A percentile compares a stretch with the other conserved stretches of the same genome.
Conservation (phyloP, 192 early-diverging fungal genomes). For the Coemansia sp. region DNA sequence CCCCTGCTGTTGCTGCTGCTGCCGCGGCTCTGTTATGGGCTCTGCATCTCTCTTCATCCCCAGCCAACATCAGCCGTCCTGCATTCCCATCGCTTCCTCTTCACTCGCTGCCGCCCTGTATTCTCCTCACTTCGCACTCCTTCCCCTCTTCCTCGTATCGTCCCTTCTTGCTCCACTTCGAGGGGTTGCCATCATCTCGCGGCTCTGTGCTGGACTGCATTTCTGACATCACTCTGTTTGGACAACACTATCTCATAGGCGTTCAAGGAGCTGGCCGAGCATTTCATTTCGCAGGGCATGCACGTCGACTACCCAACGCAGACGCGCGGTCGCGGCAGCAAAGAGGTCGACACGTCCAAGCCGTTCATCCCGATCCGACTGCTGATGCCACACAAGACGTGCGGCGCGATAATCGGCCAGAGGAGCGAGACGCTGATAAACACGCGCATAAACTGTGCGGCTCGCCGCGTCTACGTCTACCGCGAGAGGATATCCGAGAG, state of each 20-base stretch:
- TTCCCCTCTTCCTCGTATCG: neutral
- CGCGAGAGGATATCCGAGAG: conserved; percentile 51
- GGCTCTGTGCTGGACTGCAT: no score
- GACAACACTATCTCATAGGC: conserved; percentile 43
- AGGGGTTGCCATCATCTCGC: no score
- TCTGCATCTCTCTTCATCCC: neutral
- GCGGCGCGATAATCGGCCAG: conserved; percentile 50
- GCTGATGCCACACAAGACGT: conserved; percentile 51
- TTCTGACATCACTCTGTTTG: no score
- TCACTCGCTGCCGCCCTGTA: neutral
- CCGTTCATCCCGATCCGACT: conserved; percentile 48
- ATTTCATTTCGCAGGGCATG: conserved; percentile 52
- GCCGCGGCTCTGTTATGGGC: neutral
- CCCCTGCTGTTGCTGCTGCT: neutral
- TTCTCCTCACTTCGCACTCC: no score
- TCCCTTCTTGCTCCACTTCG: neutral
- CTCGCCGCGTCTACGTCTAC: conserved; percentile 50
- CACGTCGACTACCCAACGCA: conserved; percentile 49
- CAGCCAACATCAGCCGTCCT: neutral
- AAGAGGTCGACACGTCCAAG: conserved; percentile 42
- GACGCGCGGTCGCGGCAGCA: conserved; percentile 31
- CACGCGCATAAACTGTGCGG: conserved; percentile 41
- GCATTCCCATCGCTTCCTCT: neutral
- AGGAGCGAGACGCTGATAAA: conserved; percentile 53
- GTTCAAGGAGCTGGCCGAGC: conserved; percentile 48